phyloP scores from a whole-genome alignment of 1,139 yeast genomes.

The Suhomyces kunorum region DNA sequence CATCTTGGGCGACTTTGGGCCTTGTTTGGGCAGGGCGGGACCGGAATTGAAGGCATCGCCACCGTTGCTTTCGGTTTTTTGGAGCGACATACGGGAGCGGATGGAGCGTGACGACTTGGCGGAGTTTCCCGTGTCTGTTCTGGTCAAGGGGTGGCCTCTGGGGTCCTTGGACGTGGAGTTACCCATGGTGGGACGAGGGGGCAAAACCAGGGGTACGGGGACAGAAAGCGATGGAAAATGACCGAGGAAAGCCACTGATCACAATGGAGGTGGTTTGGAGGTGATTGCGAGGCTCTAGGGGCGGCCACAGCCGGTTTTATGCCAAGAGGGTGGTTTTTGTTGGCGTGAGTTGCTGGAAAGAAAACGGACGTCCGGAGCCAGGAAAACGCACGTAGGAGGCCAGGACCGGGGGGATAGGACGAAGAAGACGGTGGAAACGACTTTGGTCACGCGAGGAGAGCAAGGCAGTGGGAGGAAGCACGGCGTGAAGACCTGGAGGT shows the following conservation, averaged over 20 bases:
- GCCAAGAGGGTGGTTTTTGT: neutral
- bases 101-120: conserved; percentile 52
- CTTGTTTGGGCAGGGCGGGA: conserved; percentile 18
- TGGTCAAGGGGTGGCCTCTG: conserved; percentile 46
- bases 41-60: conserved; percentile 13
- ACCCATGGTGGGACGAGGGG: conserved; percentile 35
- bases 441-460: neutral
- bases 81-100: conserved; percentile 43
- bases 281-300: neutral
- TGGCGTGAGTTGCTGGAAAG: neutral
- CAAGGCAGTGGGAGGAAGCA: neutral
- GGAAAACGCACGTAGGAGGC: neutral
- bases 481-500: conserved; percentile 3
- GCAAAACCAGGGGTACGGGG: neutral
- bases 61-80: conserved; percentile 35
- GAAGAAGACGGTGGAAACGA: neutral
- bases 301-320: neutral
- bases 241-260: neutral
- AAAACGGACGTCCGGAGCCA: neutral
- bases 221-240: neutral
- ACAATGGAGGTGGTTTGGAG: neutral
- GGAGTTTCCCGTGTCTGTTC: conserved; percentile 57
- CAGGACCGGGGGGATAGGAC: neutral
- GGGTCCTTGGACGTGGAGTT: conserved; percentile 42
- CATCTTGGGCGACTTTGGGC: conserved; percentile 36